Base-by-base conservation (phyloP, 2,329 filamentous ascomycete species). In the Fusarium fujikuroi region DNA sequence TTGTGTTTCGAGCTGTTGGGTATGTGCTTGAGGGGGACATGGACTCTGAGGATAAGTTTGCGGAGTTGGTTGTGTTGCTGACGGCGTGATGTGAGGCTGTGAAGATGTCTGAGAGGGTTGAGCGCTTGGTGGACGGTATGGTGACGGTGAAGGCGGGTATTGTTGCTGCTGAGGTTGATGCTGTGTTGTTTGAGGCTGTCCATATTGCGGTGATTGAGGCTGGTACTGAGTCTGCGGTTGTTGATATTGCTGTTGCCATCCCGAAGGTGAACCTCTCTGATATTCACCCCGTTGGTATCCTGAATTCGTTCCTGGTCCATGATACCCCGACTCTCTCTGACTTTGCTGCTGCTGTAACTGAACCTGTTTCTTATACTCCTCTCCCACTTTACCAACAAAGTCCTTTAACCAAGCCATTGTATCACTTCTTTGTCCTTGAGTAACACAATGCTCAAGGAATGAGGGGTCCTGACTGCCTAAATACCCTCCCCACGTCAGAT, bases 331-430 rank as follows among this genome's bases (percentile, higher is more conserved):
- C 5, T 30, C 34, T 43, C 54, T 63, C 46, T 68, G 61, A 1
- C 34, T 36, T 42, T 46, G 43, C 9, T 42, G 32, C 25, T 52
- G 49, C 53, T 69, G 63, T 63, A 47, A 34, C 46, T 61, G 40
- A 36, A 47, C 23, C 19, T 76, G 76, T 30, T 75, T 66, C 37
- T 63, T 68, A 37, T 74, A 75, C 57, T 75, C 66, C 30, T 77
- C 75, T 11, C 74, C 75, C 7, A 72, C 76, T 60, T 77, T 79
- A 11, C 68, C 74, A 12, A 79, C 49, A 23, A 75, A 61, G 5
- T 69, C 74, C 8, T 72, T 72, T 7, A 78, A 50, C 60, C 76
- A 75, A 21, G 72, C 75, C 76, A 78, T 78, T 32, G 21, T 14
- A 36, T 11, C 28, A 42, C 15, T 15, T n/a, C 7, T 15, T 37